Evolutionary conservation across 805 yeast genomes (phyloP).

Genomic region (Metschnikowia koreensis): DNA sequence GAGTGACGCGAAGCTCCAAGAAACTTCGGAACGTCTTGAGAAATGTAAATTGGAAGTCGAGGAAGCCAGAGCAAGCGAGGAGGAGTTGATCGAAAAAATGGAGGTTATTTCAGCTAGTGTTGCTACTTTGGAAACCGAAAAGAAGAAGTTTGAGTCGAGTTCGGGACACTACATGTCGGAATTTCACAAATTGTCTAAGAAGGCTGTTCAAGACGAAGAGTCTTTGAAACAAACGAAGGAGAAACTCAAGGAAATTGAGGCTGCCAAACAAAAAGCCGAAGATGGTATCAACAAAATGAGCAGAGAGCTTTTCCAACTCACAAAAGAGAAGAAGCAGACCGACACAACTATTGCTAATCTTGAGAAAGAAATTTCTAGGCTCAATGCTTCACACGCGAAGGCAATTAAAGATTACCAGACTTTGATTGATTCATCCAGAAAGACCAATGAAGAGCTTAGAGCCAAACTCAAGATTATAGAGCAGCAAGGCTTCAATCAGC

Average conservation of each 20-base stretch:
- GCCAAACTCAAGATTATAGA: slow-evolving; percentile 19
- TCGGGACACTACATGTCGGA: slow-evolving; percentile 32
- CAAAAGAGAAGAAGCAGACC: slow-evolving; percentile 54
- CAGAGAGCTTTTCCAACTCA: slow-evolving; percentile 68
- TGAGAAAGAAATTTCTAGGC: slow-evolving; percentile 40
- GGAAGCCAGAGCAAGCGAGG: slow-evolving; percentile 22
- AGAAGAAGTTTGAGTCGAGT: slow-evolving; percentile 28
- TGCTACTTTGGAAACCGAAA: slow-evolving; percentile 27
- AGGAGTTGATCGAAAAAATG: slow-evolving; percentile 20
- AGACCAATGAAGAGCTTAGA: slow-evolving; percentile 26
- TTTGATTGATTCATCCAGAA: slow-evolving; percentile 20
- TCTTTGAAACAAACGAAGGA: slow-evolving; percentile 27
- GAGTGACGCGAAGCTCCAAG: slow-evolving; percentile 17
- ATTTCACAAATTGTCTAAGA: slow-evolving; percentile 30
- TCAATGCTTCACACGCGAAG: slow-evolving; percentile 35
- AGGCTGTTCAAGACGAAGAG: slow-evolving; percentile 24
- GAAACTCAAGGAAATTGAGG: slow-evolving; percentile 32
- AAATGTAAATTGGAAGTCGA: slow-evolving; percentile 18
- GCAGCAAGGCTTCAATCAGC: slow-evolving; percentile 15
- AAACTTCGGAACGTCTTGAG: slow-evolving; percentile 21
- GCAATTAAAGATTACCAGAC: slow-evolving; percentile 22
- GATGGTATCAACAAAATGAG: slow-evolving; percentile 90
- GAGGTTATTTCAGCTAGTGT: slow-evolving; percentile 22
- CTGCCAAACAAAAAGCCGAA: slow-evolving; percentile 65
- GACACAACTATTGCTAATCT: slow-evolving; percentile 42